Conservation (phyloP, 805 yeast species). For the Zygosaccharomyces gambellarensis region DNA sequence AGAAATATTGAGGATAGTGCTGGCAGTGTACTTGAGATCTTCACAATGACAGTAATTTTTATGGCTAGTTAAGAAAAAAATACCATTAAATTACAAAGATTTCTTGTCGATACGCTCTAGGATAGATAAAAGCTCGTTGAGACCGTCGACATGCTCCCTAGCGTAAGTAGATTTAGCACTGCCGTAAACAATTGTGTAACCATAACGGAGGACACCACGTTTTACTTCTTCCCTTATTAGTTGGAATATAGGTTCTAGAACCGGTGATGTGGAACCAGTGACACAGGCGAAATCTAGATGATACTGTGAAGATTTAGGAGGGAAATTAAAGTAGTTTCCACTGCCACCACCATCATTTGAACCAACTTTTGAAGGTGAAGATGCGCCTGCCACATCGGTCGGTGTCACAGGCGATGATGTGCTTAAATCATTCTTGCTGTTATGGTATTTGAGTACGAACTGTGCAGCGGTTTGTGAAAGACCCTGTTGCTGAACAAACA, state of each 20-base stretch:
- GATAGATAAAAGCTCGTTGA: constrained; percentile 60
- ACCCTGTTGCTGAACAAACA: constrained; percentile 65
- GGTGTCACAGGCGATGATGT: constrained; percentile 26
- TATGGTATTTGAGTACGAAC: constrained; percentile 43
- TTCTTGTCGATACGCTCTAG: constrained; percentile 26
- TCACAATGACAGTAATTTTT: neutral
- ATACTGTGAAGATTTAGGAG: constrained; percentile 16
- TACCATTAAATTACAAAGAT: neutral
- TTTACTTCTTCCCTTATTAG: constrained; percentile 42
- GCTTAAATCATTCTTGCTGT: constrained; percentile 24
- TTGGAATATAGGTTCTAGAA: constrained; percentile 65
- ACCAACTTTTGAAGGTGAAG: constrained; percentile 3
- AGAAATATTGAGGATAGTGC: neutral
- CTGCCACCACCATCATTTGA: constrained; percentile 6
- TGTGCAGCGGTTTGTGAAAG: constrained; percentile 53
- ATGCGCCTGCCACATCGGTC: constrained; percentile 12
- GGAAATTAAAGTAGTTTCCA: constrained; percentile 11
- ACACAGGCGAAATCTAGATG: constrained; percentile 45
- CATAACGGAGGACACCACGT: constrained; percentile 39
- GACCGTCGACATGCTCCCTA: constrained; percentile 58
- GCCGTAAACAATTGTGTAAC: constrained; percentile 60
- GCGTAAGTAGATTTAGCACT: constrained; percentile 52
- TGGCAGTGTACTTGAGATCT: neutral
- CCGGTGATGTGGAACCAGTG: constrained; percentile 62
- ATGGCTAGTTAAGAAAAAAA: neutral